Evolutionary conservation across 2,329 filamentous ascomycete genomes (phyloP).

Genomic region (Neonectria sp.): DNA sequence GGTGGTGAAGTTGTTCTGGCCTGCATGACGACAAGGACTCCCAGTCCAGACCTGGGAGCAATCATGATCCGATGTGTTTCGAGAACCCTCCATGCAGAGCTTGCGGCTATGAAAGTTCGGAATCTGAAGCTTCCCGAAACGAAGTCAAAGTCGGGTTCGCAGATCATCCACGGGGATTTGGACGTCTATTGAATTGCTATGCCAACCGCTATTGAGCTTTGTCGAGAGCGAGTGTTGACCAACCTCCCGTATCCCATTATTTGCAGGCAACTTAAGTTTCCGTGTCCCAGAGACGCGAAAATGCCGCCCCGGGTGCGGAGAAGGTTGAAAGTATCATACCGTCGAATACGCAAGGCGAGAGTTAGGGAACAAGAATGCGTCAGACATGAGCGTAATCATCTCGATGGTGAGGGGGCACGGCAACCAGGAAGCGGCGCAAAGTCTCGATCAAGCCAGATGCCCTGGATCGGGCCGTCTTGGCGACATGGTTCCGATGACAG

Average conservation of each 20-base stretch:
- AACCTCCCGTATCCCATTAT: not conserved
- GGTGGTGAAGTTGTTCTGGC: constrained; percentile 10
- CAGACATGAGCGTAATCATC: not conserved
- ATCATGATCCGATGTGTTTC: not conserved
- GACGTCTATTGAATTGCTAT: not conserved
- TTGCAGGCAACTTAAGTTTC: not conserved
- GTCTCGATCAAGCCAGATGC: not conserved
- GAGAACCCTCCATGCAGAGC: not conserved
- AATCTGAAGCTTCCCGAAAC: not conserved
- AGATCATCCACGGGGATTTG: not conserved
- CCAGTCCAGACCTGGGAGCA: no score
- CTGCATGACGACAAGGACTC: constrained; percentile 23
- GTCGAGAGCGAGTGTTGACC: not conserved
- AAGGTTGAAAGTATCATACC: not conserved
- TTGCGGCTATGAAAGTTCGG: not conserved
- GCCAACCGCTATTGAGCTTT: not conserved
- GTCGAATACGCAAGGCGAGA: constrained; percentile 3
- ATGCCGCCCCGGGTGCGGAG: not conserved
- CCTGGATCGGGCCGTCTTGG: constrained; percentile 17
- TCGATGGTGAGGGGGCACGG: not conserved
- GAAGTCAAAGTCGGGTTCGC: not conserved
- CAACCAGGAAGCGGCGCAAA: not conserved
- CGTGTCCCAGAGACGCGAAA: not conserved
- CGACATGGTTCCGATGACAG: constrained; percentile 6
- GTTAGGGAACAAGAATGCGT: not conserved